Base-by-base conservation (phyloP, 768 basidiomycete species). In the Trametes villosa region DNA sequence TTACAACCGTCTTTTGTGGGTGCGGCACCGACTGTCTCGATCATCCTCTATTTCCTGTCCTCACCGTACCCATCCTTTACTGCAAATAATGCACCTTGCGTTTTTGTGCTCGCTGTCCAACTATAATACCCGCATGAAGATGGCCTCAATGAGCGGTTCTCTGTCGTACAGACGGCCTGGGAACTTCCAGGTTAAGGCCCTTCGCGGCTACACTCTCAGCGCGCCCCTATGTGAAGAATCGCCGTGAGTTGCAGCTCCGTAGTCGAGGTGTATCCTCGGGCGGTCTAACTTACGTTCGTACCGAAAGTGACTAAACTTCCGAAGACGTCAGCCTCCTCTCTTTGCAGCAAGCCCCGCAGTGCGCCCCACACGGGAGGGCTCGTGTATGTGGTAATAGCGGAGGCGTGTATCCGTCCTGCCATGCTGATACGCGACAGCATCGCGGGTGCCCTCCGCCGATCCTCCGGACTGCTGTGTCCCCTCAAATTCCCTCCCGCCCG, bases 371-470 rank as follows among this genome's bases (percentile, higher is more conserved):
- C n/a, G n/a, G n/a, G n/a, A n/a, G 17, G 42, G 11, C 18, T 27
- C 45, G 24, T 17, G 34, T 38, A 51, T 38, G 26, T 36, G 34
- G 50, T 51, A 51, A 51, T 51, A 11, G 24, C 20, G 20, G 18
- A 36, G 6, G 48, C 20, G 24, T 36, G 48, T 36, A 30, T 15
- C 13, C 30, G 24, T 22, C 24, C 34, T 34, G 34, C 33, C 44
- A 12, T 36, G 33, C 24, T 51, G 33, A 26, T 36, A 34, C 22
- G 48, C 48, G 48, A 34, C 22, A 36, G 33, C 50, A 34, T 36
- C 50, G 50, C 50, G 50, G 50, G 33, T 51, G 50, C 22, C 34
- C n/a, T 36, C 50, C 33, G n/a, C 34, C 33, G 22, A 26, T 26
- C 50, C 33, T 6, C 33, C 48, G 31, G 30, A 34, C 31, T n/a